Percentiles rank a stretch among this genome's conserved stretches.
phyloP scores from a whole-genome alignment of 1,284 basidiomycete species.

The Papiliotrema fonsecae region DNA sequence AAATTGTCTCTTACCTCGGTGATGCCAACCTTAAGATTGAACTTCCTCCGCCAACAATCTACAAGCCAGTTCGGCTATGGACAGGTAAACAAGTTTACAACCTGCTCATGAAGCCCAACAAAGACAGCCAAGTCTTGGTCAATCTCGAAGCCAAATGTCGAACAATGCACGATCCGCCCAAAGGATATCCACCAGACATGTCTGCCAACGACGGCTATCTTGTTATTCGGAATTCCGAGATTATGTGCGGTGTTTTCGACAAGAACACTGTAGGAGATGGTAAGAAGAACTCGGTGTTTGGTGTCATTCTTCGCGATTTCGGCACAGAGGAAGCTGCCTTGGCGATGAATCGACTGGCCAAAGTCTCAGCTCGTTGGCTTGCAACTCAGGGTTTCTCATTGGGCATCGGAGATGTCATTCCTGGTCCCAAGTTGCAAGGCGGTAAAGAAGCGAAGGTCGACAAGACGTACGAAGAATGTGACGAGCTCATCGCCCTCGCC shows the following conservation, averaged over 20 bases:
- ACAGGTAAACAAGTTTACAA: constrained; percentile 99
- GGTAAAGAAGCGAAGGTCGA: constrained; percentile 87
- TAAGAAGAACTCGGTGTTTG: constrained; percentile 99
- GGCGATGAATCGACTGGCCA: constrained; percentile 95
- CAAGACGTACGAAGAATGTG: constrained; percentile 81
- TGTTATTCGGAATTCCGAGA: constrained; percentile 95
- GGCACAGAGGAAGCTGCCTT: constrained; percentile 89
- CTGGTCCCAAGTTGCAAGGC: constrained; percentile 71
- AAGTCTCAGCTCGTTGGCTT: constrained; percentile 91
- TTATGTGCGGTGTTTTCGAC: constrained; percentile 99
- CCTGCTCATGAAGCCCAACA: constrained; percentile 93
- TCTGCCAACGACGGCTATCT: constrained; percentile 98
- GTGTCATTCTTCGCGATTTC: constrained; percentile 95
- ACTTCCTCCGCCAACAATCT: constrained; percentile 88
- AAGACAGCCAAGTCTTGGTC: constrained; percentile 72
- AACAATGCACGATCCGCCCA: constrained; percentile 78
- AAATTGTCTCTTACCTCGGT: constrained; percentile 91
- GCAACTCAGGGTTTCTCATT: constrained; percentile 97
- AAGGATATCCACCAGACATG: constrained; percentile 62
- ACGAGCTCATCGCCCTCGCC: constrained; percentile 79
- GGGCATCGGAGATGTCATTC: constrained; percentile 98
- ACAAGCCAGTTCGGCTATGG: constrained; percentile 91
- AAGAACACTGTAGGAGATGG: constrained; percentile 97
- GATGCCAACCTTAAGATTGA: constrained; percentile 92
- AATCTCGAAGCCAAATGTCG: constrained; percentile 97